These are phyloP conservation scores for Cercospora brassicicola DNA, from an alignment of 2,329 filamentous ascomycete genomes.

Conservation along the genomic window DNA sequence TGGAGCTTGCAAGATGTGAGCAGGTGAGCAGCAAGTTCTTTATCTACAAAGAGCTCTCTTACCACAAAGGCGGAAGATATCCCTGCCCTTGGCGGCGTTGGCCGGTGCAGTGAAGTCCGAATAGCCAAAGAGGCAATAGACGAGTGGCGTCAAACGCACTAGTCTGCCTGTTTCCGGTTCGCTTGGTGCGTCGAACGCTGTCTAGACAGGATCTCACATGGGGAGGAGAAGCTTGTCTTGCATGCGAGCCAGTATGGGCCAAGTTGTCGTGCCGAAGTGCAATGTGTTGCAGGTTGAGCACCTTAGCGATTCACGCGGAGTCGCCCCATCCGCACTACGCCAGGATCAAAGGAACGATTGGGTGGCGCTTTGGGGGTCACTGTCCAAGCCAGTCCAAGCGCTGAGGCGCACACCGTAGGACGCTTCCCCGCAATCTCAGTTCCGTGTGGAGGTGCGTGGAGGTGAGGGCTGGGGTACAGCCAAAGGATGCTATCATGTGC, in stretches of 20 bases:
- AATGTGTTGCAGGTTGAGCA: neutral
- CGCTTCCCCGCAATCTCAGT: neutral
- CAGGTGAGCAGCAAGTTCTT: constrained; percentile 10
- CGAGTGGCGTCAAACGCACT: neutral
- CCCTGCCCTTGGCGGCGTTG: constrained; percentile 3
- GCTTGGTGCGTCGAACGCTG: neutral
- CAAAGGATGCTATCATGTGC: neutral
- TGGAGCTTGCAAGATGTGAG: neutral
- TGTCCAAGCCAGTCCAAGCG: neutral
- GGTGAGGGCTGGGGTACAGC: constrained; percentile 7
- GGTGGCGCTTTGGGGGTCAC: constrained; percentile 1
- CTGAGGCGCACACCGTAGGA: neutral
- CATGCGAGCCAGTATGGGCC: neutral
- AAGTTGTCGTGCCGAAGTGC: neutral
- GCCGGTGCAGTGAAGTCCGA: constrained; percentile 18
- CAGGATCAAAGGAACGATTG: neutral
- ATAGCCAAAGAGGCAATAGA: neutral
- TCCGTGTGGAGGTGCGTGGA: constrained; percentile 1
- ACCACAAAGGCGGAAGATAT: constrained; percentile 16
- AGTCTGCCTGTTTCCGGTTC: neutral
- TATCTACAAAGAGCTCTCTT: constrained; percentile 8
- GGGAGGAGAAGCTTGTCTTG: neutral
- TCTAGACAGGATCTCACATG: neutral
- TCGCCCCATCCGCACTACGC: neutral
- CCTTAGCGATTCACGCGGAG: neutral